phyloP scores from a whole-genome alignment of 139 green algal species.

The Picochlorum sp. region DNA sequence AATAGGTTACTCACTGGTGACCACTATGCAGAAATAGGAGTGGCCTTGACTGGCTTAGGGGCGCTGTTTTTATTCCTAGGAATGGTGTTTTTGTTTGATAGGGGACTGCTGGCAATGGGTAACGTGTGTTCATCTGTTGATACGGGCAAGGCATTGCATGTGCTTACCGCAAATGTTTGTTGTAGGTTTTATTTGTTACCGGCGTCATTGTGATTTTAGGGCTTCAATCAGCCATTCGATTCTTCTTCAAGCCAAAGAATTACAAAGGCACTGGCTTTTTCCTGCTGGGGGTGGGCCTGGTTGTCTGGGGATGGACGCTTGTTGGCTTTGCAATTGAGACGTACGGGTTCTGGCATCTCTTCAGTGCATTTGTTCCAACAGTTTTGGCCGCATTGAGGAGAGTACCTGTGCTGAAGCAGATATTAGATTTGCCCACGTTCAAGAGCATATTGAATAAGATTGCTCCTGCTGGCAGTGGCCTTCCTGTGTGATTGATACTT shows the following conservation, averaged over 20 bases:
- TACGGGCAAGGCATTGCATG: not conserved
- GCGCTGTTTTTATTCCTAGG: constrained; percentile 87
- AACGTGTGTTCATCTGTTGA: constrained; percentile 61
- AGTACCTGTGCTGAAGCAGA: constrained; percentile 58
- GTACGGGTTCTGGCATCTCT: constrained; percentile 92
- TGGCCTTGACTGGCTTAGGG: constrained; percentile 89
- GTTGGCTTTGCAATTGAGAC: constrained; percentile 73
- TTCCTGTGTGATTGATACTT: constrained; percentile 15
- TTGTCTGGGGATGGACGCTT: constrained; percentile 81
- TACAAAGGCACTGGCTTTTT: constrained; percentile 81
- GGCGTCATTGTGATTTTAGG: constrained; percentile 89
- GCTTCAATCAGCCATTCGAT: constrained; percentile 61
- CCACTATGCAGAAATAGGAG: constrained; percentile 82
- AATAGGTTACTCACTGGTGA: not conserved
- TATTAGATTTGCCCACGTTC: constrained; percentile 71
- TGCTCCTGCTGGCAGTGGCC: constrained; percentile 29
- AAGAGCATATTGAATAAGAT: constrained; percentile 61
- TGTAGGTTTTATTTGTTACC: constrained; percentile 83
- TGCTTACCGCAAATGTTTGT: not conserved
- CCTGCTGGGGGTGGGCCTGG: constrained; percentile 63
- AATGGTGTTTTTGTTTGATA: constrained; percentile 95
- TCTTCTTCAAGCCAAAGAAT: constrained; percentile 86
- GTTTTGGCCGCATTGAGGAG: constrained; percentile 77
- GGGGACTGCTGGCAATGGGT: constrained; percentile 90
- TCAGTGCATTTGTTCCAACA: constrained; percentile 90